Conservation (phyloP, 192 early-diverging fungal species). For the Linnemannia hyalina region DNA sequence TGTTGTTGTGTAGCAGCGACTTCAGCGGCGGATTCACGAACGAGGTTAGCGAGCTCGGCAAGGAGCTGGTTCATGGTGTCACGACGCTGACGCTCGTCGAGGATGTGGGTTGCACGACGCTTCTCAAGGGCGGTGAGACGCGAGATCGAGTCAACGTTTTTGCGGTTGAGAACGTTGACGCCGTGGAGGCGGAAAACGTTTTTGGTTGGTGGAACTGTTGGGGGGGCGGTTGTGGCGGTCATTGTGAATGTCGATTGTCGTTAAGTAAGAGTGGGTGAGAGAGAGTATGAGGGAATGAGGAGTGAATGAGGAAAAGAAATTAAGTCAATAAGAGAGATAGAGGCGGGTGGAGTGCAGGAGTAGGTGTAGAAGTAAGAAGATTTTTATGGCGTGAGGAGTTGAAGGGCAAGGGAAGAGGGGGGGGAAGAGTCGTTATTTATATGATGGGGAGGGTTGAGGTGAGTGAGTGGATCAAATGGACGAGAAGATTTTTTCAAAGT, state of each 20-base stretch:
- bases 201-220: slow-evolving; percentile 33
- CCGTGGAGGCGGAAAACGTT: slow-evolving; percentile 56
- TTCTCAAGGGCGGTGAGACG: slow-evolving; percentile 53
- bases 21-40: slow-evolving; percentile 46
- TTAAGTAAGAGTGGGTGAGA: not conserved
- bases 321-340: not conserved
- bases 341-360: not conserved
- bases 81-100: slow-evolving; percentile 54
- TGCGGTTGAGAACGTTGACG: slow-evolving; percentile 52
- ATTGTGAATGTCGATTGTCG: slow-evolving; percentile 14
- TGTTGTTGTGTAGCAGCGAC: slow-evolving; percentile 14
- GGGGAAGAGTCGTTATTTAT: not conserved
- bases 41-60: slow-evolving; percentile 47
- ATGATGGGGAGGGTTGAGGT: not conserved
- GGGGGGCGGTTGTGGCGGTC: slow-evolving; percentile 30
- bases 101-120: slow-evolving; percentile 52
- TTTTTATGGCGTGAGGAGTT: too few relatives aligned
- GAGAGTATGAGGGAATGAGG: not conserved
- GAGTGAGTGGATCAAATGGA: not conserved
- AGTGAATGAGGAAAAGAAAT: not conserved
- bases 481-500: not conserved
- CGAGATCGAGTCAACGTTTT: slow-evolving; percentile 53
- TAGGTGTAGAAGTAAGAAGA: not conserved
- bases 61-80: slow-evolving; percentile 57
- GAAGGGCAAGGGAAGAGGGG: not conserved